A percentile compares a stretch with the other conserved stretches of the same genome.
Conservation (phyloP, 2,329 filamentous ascomycete species). For the Laburnicola sp. region DNA sequence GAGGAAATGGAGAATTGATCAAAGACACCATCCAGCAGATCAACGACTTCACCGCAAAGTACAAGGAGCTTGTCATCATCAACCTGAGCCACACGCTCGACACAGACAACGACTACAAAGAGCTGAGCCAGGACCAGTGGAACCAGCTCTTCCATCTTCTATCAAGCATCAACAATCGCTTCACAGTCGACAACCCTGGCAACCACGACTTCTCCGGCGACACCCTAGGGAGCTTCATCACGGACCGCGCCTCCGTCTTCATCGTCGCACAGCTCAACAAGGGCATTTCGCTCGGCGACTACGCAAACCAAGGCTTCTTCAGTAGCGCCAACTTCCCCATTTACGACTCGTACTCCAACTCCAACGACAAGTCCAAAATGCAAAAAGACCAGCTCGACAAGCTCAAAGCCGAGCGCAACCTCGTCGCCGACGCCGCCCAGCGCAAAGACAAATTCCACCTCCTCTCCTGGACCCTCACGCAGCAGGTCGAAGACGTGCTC, state of each 20-base stretch:
- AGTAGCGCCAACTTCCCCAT: conserved; percentile 37
- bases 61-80: conserved; percentile 53
- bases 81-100: conserved; percentile 53
- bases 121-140: conserved; percentile 47
- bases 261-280: conserved; percentile 39
- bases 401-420: conserved; percentile 34
- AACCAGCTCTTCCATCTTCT: conserved; percentile 51
- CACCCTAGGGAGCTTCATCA: conserved; percentile 45
- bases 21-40: conserved; percentile 50
- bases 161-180: conserved; percentile 48
- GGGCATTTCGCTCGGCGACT: conserved; percentile 33
- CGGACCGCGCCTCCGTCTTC: conserved; percentile 41
- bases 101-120: conserved; percentile 44
- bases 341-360: conserved; percentile 44
- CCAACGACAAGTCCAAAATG: conserved; percentile 38
- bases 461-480: conserved; percentile 44
- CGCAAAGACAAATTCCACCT: conserved; percentile 42
- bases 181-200: conserved; percentile 26
- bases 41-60: conserved; percentile 52
- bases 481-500: conserved; percentile 38
- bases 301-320: conserved; percentile 43
- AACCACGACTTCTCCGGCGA: conserved; percentile 36
- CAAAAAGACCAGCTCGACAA: conserved; percentile 44
- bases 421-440: conserved; percentile 23
- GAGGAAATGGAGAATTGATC: conserved; percentile 52